A percentile compares a stretch with the other conserved stretches of the same genome.
phyloP scores from a whole-genome alignment of 2,329 filamentous ascomycete species.

The Aspergillus candidus region DNA sequence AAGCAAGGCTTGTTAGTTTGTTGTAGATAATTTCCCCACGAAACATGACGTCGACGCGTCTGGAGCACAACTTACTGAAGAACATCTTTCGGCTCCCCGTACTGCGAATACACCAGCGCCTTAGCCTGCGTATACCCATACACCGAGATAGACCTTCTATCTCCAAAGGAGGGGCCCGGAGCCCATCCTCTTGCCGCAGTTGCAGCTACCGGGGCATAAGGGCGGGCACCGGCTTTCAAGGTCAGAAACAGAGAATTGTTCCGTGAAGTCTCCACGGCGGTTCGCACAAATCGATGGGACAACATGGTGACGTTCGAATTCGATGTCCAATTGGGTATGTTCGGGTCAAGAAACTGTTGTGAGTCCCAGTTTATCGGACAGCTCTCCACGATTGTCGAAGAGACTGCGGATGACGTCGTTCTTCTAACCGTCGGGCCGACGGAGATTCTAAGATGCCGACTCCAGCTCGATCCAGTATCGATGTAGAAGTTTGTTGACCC shows the following conservation, averaged over 20 bases:
- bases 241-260: slow-evolving; percentile 6
- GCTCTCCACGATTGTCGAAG: background rate
- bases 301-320: slow-evolving; percentile 19
- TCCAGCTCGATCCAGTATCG: background rate
- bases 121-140: slow-evolving; percentile 48
- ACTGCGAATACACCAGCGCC: slow-evolving; percentile 43
- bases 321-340: too few species aligned
- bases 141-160: slow-evolving; percentile 37
- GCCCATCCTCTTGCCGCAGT: slow-evolving; percentile 9
- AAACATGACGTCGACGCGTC: background rate
- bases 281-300: slow-evolving; percentile 20
- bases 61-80: slow-evolving; percentile 28
- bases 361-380: background rate
- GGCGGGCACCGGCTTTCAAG: slow-evolving; percentile 10
- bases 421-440: slow-evolving; percentile 15
- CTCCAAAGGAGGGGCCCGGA: slow-evolving; percentile 12
- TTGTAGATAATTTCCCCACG: background rate
- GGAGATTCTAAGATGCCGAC: slow-evolving; percentile 8
- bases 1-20: background rate
- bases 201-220: slow-evolving; percentile 5
- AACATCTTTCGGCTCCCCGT: slow-evolving; percentile 46
- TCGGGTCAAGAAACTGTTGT: background rate
- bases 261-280: slow-evolving; percentile 13
- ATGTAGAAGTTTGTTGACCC: background rate
- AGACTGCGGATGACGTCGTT: slow-evolving; percentile 19